These are phyloP conservation scores for Fraxinus anomala DNA, from an alignment of 257 asterid genomes.

Conservation along the genomic window DNA sequence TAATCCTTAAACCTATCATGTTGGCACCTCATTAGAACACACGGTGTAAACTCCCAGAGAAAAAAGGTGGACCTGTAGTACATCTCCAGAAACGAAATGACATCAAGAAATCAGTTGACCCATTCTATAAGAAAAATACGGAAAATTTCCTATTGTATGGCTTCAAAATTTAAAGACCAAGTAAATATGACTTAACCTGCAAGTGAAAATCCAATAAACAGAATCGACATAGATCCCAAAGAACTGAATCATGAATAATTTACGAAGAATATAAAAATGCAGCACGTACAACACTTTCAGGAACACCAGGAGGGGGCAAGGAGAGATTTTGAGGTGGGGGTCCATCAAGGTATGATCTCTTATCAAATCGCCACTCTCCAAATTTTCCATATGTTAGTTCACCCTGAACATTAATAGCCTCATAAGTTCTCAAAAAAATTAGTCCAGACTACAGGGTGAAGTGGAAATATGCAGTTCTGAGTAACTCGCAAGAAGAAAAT, in stretches of 20 bases:
- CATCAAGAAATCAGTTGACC: background rate
- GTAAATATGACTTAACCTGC: background rate
- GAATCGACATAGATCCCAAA: background rate
- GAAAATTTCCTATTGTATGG: background rate
- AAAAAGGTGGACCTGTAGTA: background rate
- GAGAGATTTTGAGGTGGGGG: constrained; percentile 64
- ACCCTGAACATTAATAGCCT: constrained; percentile 43
- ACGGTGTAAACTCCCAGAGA: background rate
- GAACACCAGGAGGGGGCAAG: constrained; percentile 66
- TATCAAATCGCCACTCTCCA: constrained; percentile 73
- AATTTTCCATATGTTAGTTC: constrained; percentile 49
- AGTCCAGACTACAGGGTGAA: background rate
- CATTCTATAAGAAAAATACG: no score
- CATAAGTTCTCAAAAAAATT: background rate
- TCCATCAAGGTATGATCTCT: constrained; percentile 41
- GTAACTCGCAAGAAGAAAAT: background rate
- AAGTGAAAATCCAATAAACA: background rate
- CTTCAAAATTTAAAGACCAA: background rate
- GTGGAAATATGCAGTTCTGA: background rate
- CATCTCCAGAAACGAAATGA: background rate
- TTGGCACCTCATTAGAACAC: background rate
- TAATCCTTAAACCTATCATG: background rate
- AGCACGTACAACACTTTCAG: constrained; percentile 69
- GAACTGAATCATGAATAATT: no score
- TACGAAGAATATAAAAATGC: background rate